These are phyloP conservation scores for Rhynchosporium agropyri DNA, from an alignment of 2,329 filamentous ascomycete genomes.

Conservation along the genomic window DNA sequence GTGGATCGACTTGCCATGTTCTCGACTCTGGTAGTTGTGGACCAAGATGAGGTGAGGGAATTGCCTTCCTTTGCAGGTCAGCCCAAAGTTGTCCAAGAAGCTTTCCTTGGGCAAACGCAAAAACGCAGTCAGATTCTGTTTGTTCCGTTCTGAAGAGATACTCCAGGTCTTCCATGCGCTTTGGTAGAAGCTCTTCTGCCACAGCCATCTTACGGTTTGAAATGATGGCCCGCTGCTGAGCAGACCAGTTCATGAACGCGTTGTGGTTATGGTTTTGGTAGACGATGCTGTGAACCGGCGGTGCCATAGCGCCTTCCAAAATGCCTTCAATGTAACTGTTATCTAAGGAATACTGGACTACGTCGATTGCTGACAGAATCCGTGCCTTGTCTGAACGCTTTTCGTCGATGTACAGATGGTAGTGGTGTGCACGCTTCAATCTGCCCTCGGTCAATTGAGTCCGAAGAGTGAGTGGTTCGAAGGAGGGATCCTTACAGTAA, in stretches of 20 bases:
- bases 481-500: not conserved
- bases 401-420: not conserved
- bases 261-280: not conserved
- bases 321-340: not conserved
- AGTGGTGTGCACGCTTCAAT: not conserved
- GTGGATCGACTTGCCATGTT: too few species aligned
- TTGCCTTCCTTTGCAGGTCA: too few species aligned
- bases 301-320: not conserved
- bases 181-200: not conserved
- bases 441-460: not conserved
- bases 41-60: not conserved
- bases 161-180: not conserved
- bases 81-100: not conserved
- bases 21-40: too few species aligned
- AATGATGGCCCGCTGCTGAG: not conserved
- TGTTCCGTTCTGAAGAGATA: not conserved
- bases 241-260: too few species aligned
- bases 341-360: not conserved
- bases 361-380: not conserved
- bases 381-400: not conserved
- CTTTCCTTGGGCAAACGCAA: not conserved
- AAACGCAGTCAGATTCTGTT: not conserved
- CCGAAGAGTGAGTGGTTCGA: not conserved
- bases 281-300: not conserved
- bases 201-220: not conserved